These are phyloP conservation scores for Tetrahymena elliotti DNA, from an alignment of 73 alveolate species.

Conservation along the genomic window DNA sequence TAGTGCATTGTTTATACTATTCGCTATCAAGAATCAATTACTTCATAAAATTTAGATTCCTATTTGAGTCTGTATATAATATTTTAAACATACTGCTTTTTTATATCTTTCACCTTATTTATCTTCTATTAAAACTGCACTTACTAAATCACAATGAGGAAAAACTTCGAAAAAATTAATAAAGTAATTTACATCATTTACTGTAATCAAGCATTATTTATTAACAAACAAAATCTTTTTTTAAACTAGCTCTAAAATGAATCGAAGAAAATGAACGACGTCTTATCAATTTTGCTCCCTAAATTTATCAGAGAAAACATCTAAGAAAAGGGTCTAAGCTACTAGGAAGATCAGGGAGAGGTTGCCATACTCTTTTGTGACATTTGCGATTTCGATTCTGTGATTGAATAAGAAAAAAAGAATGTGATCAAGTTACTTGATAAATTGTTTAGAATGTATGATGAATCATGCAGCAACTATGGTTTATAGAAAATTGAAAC, in stretches of 20 bases:
- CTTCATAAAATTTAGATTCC: neutral
- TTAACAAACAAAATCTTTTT: neutral
- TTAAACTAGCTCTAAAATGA: neutral
- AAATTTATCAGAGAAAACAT: slow-evolving; percentile 41
- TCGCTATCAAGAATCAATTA: neutral
- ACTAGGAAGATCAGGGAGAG: slow-evolving; percentile 40
- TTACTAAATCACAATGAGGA: neutral
- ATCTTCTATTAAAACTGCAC: neutral
- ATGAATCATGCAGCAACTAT: slow-evolving; percentile 32
- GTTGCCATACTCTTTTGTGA: slow-evolving; percentile 54
- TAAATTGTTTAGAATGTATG: slow-evolving; percentile 21
- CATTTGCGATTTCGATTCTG: slow-evolving; percentile 45
- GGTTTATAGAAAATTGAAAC: slow-evolving; percentile 46
- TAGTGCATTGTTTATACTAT: neutral
- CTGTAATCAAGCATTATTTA: neutral
- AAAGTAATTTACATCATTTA: neutral
- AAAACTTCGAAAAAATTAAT: neutral
- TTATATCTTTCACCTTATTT: neutral
- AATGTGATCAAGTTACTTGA: slow-evolving; percentile 37
- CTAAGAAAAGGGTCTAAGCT: slow-evolving; percentile 25
- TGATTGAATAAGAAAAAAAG: slow-evolving; percentile 1
- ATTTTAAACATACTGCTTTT: neutral
- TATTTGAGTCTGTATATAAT: neutral
- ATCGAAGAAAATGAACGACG: slow-evolving; percentile 25
- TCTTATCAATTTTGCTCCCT: slow-evolving; percentile 35